Percentiles rank a stretch among this genome's conserved stretches.
Evolutionary conservation across 164 flowering plant species (phyloP).

Genomic region (Platanus orientalis): DNA sequence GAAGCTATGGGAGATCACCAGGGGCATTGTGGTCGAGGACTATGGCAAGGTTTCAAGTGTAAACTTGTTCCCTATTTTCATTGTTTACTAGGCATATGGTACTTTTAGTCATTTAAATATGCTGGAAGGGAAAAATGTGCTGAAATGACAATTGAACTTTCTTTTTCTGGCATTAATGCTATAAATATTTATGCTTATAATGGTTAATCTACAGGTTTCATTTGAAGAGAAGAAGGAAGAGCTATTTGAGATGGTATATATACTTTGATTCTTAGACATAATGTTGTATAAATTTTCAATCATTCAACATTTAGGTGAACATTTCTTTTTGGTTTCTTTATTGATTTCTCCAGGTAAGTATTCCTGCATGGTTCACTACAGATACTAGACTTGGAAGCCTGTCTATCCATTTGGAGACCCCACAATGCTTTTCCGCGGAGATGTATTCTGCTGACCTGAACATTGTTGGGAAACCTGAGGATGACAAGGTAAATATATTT

Average conservation of each 20-base stretch:
- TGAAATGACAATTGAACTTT: neutral
- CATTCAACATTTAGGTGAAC: neutral
- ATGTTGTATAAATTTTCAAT: neutral
- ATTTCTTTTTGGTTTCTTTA: neutral
- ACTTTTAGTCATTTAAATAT: neutral
- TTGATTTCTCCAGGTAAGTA: slow-evolving; percentile 66
- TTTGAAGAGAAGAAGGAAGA: slow-evolving; percentile 94
- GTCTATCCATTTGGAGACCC: slow-evolving; percentile 93
- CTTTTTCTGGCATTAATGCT: neutral
- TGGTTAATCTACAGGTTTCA: slow-evolving; percentile 49
- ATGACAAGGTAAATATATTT: slow-evolving; percentile 66
- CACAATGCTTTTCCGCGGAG: slow-evolving; percentile 99
- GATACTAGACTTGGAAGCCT: slow-evolving; percentile 93
- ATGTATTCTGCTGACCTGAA: slow-evolving; percentile 92
- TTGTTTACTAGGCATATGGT: neutral
- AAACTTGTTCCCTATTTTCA: slow-evolving; percentile 1
- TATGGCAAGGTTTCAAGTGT: slow-evolving; percentile 70
- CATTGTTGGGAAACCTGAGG: slow-evolving; percentile 82
- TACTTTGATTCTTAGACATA: neutral
- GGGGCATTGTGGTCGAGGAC: slow-evolving; percentile 80
- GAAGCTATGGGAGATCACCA: slow-evolving; percentile 95
- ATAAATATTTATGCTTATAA: neutral
- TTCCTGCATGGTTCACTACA: slow-evolving; percentile 95
- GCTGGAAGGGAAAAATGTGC: neutral
- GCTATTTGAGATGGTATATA: slow-evolving; percentile 84